Evolutionary conservation across 1,284 basidiomycete species (phyloP), one percentile per base, ranked within the genome.

Genomic region (Sanghuangporus weigelae): DNA sequence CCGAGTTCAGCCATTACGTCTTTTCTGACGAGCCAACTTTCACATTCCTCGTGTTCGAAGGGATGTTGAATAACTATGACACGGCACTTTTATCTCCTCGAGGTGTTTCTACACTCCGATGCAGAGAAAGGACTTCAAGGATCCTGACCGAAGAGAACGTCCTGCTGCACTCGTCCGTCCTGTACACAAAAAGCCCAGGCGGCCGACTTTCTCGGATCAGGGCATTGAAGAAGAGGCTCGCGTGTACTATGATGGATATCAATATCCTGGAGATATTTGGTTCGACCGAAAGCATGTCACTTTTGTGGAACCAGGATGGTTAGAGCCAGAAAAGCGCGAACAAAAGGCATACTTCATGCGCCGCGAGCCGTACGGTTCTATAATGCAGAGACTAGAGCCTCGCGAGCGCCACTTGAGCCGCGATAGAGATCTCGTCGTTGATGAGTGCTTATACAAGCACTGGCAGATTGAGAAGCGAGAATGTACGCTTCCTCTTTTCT

Each of bases 341-440:
- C 61, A 66, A 44, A 66, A 66, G 57, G 61, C 62, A 31, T 66
- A 66, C 26, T 63, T 66, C 46, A 66, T 66, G 57, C 65, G 65
- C 35, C 61, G 54, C 11, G 38, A 56, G 26, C 58, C 61, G 10
- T 57, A 58, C 39, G 65, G 65, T 12, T 62, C 57, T 1, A 53
- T 66, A 21, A 60, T 36, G 7, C 62, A 66, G 42, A 50, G 65
- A 19, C 19, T 63, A 11, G 65, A 66, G 23, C 62, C 65, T 23
- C 60, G 65, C 11, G 58, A 48, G 19, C 61, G 62, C 4, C 57
- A 60, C 39, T 50, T 66, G 14, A 35, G 53, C 40, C 57, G 51
- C n/a, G 58, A 60, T 44, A 42, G 49, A 23, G 61, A 60, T 12
- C 26, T 66, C 21, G 48, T 46, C 23, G 61, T 63, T 19, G 65